Evolutionary conservation across 2,329 filamentous ascomycete species (phyloP), one percentile per base, ranked within the genome.

Genomic region (Plectosphaerella sp.): DNA sequence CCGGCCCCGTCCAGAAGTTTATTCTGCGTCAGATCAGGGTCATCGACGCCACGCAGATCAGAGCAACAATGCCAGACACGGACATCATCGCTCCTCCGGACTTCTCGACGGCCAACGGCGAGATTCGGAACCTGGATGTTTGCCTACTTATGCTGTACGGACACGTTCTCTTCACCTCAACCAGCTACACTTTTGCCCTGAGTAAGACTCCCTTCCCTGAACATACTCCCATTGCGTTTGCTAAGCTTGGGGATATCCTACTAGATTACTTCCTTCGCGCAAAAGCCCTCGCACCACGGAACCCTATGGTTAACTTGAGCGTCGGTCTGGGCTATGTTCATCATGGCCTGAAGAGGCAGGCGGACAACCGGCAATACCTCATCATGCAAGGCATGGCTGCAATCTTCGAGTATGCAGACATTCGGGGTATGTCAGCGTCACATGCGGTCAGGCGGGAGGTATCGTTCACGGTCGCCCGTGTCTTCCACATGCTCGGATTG

Each of bases 1-100:
- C 87, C 3, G 88, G 89, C 0, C 86, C 90, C 0, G 86, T 87
- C 18, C 91, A 96, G 68, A 97, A 97, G 67, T 96, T 89, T 64
- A 85, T 97, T 62, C 77, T 97, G 53, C 86, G 94, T 5, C 91
- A 96, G 69, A 89, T 99, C 70, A 95, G 96, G 67, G 84, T 85
- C 4, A 89, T 96, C 74, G 94, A 99, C 87, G 45, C 74, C 70
- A 35, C 50, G 35, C 48, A 49, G 16, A 37, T 49, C n/a, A 14
- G 71, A 76, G 67, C 67, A 3, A 52, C 50, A 1, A 50, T 56
- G 62, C 67, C 37, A 56, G 67, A 54, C 61, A 36, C 58, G 22
- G 62, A 58, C 45, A 46, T 57, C 61, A 66, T 43, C 64, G 66
- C 49, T 58, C 62, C 56, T 46, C 59, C 57, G 45, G 57, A 59